Evolutionary conservation across 1,139 yeast species (phyloP).

Genomic region (Taphrina flavorubra): DNA sequence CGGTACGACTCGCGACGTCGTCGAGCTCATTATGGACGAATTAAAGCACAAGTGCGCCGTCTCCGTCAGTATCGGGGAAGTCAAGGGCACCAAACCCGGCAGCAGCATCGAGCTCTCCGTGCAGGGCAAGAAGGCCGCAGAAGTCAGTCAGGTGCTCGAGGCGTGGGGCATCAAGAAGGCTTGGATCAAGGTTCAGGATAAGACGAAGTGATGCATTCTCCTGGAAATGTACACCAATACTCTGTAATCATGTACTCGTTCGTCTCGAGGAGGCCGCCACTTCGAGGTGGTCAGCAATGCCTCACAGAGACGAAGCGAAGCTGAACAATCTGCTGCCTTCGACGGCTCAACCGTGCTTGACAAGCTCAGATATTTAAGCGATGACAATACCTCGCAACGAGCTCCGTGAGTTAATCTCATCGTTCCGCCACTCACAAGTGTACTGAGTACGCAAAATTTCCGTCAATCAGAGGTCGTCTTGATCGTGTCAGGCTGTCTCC

Average conservation of each 20-base stretch:
- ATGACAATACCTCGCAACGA: too few species aligned
- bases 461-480: too few species aligned
- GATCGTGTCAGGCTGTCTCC: too few species aligned
- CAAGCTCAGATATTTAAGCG: too few species aligned
- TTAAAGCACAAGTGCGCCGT: slow-evolving; percentile 29
- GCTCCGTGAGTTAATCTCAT: too few species aligned
- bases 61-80: slow-evolving; percentile 15
- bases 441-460: too few species aligned
- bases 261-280: too few species aligned
- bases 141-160: slow-evolving; percentile 4
- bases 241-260: too few species aligned
- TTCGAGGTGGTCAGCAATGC: not conserved
- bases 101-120: slow-evolving; percentile 22
- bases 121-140: slow-evolving; percentile 24
- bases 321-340: not conserved
- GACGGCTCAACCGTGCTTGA: too few species aligned
- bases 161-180: slow-evolving; percentile 16
- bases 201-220: slow-evolving; percentile 2
- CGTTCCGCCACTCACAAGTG: too few species aligned
- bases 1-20: too few species aligned
- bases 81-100: slow-evolving; percentile 18
- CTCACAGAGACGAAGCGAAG: not conserved
- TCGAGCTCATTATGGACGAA: slow-evolving; percentile 13
- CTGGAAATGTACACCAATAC: too few species aligned
- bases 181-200: slow-evolving; percentile 20